Evolutionary conservation across 768 basidiomycete genomes (phyloP), one percentile per base, ranked within the genome.

Genomic region (Serpula lacrymans): DNA sequence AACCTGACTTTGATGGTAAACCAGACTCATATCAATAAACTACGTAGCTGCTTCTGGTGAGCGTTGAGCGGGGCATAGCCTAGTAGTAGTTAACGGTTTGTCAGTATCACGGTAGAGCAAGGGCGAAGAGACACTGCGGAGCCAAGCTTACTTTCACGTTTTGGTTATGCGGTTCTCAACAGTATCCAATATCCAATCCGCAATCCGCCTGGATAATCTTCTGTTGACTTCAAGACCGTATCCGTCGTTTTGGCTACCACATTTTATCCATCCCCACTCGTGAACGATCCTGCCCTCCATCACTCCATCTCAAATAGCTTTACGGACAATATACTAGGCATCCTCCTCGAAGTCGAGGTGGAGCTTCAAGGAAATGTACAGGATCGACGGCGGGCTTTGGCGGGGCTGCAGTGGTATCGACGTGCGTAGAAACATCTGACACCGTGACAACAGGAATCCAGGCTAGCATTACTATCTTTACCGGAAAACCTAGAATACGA

Each of bases 1-100:
- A n/a, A n/a, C n/a, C n/a, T n/a, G n/a, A n/a, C n/a, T n/a, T n/a
- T n/a, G n/a, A n/a, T n/a, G n/a, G n/a, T n/a, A n/a, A n/a, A n/a
- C n/a, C n/a, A n/a, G n/a, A n/a, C n/a, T n/a, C n/a, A n/a, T n/a
- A n/a, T n/a, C n/a, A n/a, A n/a, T n/a, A n/a, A n/a, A n/a, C n/a
- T n/a, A n/a, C n/a, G n/a, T 21, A 97, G 75, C 59, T 97, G 94
- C 67, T 96, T 96, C 50, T 92, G 74, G 57, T 98, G 93, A 2
- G 93, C 92, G 58, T 98, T 94, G 47, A 97, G 74, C 0, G 95
- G 96, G 95, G 83, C 96, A 98, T 99, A 5, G 95, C 93, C 94
- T 96, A 40, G 5, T 48, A 37, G 10, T 25, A 12, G 36, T 20
- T 37, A 43, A 34, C 37, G 44, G n/a, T n/a, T n/a, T n/a, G n/a